Evolutionary conservation across 768 basidiomycete species (phyloP).

Genomic region (Sistotremastrum suecicum): DNA sequence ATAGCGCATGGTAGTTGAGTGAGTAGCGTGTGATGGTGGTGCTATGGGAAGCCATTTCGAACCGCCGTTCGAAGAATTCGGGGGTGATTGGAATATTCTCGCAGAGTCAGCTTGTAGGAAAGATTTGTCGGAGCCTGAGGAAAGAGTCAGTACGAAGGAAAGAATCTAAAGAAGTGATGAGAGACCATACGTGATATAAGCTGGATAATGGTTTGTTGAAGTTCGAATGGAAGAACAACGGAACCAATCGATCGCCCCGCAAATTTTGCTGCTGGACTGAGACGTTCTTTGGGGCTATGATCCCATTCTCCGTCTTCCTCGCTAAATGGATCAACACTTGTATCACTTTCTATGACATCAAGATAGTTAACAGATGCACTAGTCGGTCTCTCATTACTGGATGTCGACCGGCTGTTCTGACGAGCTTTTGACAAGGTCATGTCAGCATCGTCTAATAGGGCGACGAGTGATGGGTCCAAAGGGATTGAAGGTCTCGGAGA

Average conservation of each 20-base stretch:
- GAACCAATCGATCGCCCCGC: slow-evolving; percentile 63
- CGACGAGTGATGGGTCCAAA: slow-evolving; percentile 51
- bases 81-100: slow-evolving; percentile 47
- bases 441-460: slow-evolving; percentile 53
- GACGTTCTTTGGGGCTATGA: slow-evolving; percentile 24
- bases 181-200: slow-evolving; percentile 47
- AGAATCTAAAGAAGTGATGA: background rate
- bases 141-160: background rate
- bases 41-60: slow-evolving; percentile 31
- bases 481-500: background rate
- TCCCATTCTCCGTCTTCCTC: slow-evolving; percentile 9
- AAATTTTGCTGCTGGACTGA: slow-evolving; percentile 72
- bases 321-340: slow-evolving; percentile 12
- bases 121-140: slow-evolving; percentile 46
- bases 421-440: slow-evolving; percentile 37
- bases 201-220: slow-evolving; percentile 47
- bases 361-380: slow-evolving; percentile 16
- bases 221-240: slow-evolving; percentile 57
- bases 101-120: slow-evolving; percentile 50
- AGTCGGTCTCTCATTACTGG: slow-evolving; percentile 5
- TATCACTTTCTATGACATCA: slow-evolving; percentile 20
- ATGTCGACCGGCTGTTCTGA: slow-evolving; percentile 1
- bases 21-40: slow-evolving; percentile 44
- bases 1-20: slow-evolving; percentile 42
- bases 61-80: slow-evolving; percentile 12